Evolutionary conservation across 2,329 filamentous ascomycete genomes (phyloP).

Genomic region (Paracorniculantispora psalliotae): DNA sequence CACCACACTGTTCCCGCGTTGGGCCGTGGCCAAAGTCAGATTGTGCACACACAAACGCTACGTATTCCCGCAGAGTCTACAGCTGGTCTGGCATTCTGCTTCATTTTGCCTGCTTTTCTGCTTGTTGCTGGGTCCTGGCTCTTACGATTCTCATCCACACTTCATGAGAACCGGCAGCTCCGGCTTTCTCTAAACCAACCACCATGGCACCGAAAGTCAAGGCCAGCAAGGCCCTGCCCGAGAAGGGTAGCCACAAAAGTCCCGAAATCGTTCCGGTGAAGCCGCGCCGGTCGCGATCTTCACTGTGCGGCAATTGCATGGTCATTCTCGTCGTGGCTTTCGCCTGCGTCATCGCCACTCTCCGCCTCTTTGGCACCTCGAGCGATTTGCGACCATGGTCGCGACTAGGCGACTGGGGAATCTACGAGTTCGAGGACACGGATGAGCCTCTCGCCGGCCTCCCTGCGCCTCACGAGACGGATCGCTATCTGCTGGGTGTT

Average conservation of each 20-base stretch:
- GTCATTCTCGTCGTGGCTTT: slow-evolving; percentile 1
- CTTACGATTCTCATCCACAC: background rate
- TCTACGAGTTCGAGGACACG: slow-evolving; percentile 6
- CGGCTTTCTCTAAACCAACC: background rate
- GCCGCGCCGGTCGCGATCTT: background rate
- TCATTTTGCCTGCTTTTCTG: background rate
- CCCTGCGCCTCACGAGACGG: slow-evolving; percentile 11
- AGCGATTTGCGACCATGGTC: slow-evolving; percentile 11
- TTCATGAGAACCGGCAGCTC: background rate
- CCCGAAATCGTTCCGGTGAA: background rate
- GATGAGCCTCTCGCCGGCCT: slow-evolving; percentile 1
- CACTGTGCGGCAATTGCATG: slow-evolving; percentile 8
- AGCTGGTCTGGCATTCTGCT: background rate
- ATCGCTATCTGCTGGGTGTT: slow-evolving; percentile 44
- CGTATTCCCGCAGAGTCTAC: background rate
- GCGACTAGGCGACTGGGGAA: slow-evolving; percentile 9
- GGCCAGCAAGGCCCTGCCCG: background rate
- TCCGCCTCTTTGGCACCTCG: slow-evolving; percentile 17
- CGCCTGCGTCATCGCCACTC: slow-evolving; percentile 11
- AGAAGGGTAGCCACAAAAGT: background rate
- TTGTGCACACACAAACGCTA: background rate
- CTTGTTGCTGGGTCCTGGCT: background rate
- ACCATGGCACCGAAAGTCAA: background rate
- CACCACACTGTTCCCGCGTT: background rate
- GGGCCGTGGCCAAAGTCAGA: background rate